Conservation (phyloP, 176 grass and related monocot species). For the Oropetium thomaeum region DNA sequence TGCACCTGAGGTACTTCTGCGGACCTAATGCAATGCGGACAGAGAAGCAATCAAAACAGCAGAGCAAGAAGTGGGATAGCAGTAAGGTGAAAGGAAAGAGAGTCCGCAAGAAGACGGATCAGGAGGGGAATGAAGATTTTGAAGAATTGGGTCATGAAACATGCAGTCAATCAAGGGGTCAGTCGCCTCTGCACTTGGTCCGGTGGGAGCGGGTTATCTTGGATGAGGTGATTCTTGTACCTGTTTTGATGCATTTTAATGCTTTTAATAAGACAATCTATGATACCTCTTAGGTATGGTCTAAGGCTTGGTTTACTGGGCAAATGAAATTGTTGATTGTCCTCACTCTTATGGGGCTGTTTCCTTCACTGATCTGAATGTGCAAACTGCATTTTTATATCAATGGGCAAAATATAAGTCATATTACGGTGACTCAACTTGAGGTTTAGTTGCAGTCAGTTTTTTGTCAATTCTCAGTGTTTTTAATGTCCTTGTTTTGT, state of each 20-base stretch:
- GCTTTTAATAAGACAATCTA: not conserved
- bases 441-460: not conserved
- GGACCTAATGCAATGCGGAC: slow-evolving; percentile 75
- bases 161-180: slow-evolving; percentile 18
- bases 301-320: not conserved
- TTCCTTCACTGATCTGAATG: not conserved
- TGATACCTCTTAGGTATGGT: not conserved
- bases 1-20: slow-evolving; percentile 70
- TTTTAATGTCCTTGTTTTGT: slow-evolving; percentile 9
- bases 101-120: slow-evolving; percentile 12
- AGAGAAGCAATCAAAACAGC: slow-evolving; percentile 76
- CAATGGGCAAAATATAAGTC: not conserved
- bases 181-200: slow-evolving; percentile 72
- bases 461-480: not conserved
- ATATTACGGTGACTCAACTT: not conserved
- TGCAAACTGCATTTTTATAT: not conserved
- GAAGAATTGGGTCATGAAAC: slow-evolving; percentile 8
- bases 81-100: slow-evolving; percentile 22
- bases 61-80: slow-evolving; percentile 47
- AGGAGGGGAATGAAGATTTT: not conserved
- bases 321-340: not conserved
- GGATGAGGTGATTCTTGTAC: slow-evolving; percentile 69
- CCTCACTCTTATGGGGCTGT: not conserved
- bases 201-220: slow-evolving; percentile 88
- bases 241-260: not conserved